Evolutionary conservation across 2,329 filamentous ascomycete species (phyloP).

Genomic region (Parastagonospora nodorum): DNA sequence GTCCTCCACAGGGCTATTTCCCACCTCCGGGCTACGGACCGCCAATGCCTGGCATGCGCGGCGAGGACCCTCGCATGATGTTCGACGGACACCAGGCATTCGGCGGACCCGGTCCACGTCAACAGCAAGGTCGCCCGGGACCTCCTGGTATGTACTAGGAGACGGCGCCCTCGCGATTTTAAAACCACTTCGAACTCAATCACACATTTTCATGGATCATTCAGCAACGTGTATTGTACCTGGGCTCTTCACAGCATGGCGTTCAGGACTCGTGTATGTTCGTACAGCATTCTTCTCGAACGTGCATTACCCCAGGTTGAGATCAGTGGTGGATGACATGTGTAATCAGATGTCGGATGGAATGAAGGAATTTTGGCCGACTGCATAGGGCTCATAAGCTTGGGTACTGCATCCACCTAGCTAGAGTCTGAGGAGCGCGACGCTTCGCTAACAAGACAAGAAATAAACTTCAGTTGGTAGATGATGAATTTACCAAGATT

Average conservation of each 20-base stretch:
- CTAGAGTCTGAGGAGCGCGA: background rate
- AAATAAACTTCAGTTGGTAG: constrained; percentile 4
- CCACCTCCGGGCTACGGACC: constrained; percentile 40
- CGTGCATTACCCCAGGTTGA: background rate
- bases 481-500: constrained; percentile 2
- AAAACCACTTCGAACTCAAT: background rate
- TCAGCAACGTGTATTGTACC: constrained; percentile 2
- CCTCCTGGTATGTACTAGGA: constrained; percentile 42
- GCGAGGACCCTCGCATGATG: constrained; percentile 45
- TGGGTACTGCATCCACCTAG: background rate
- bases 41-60: constrained; percentile 37
- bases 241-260: constrained; percentile 1
- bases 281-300: background rate
- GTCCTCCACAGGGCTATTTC: constrained; percentile 44
- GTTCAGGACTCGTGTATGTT: background rate
- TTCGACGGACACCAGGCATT: constrained; percentile 40
- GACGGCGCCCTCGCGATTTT: background rate
- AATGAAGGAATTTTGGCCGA: background rate
- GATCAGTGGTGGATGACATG: background rate
- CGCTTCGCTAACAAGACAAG: background rate
- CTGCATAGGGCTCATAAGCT: background rate
- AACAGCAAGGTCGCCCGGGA: constrained; percentile 34
- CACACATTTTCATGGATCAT: background rate
- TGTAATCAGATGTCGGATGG: constrained; percentile 1
- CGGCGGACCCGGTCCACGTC: constrained; percentile 33